Conservation (phyloP, 148 eudicot species). For the Bassia scoparia region DNA sequence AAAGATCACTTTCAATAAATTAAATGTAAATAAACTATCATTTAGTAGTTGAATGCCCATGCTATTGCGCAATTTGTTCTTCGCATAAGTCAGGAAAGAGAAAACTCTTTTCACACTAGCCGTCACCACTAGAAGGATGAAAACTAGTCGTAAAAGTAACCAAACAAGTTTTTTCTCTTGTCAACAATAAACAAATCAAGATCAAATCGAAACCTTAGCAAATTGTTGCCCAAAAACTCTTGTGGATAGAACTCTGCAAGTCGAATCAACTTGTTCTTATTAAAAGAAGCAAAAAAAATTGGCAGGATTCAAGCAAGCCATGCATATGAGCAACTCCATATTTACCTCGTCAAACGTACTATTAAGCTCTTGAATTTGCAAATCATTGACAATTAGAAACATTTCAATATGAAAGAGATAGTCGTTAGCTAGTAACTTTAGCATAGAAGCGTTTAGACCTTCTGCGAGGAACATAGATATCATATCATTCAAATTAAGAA, state of each 20-base stretch:
- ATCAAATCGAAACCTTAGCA: background rate
- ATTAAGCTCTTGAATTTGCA: constrained; percentile 7
- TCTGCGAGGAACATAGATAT: no score
- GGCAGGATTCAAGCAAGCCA: background rate
- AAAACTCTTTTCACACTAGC: background rate
- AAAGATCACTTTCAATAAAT: background rate
- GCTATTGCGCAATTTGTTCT: constrained; percentile 3
- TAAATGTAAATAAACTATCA: background rate
- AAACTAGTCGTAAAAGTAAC: background rate
- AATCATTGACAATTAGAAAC: background rate
- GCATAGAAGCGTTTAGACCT: no score
- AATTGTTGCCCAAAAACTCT: background rate
- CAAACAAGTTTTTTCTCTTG: background rate
- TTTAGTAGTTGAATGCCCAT: constrained; percentile 3
- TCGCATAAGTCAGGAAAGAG: background rate
- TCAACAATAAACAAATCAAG: background rate
- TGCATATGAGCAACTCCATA: constrained; percentile 5
- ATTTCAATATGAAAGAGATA: background rate
- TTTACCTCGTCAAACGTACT: background rate
- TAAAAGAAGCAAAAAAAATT: background rate
- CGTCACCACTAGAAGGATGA: background rate
- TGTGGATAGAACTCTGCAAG: background rate
- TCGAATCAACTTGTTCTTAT: background rate
- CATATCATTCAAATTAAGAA: no score
- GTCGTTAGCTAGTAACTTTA: no score